phyloP scores from a whole-genome alignment of 2,329 filamentous ascomycete species.

The Fusarium mexicanum region DNA sequence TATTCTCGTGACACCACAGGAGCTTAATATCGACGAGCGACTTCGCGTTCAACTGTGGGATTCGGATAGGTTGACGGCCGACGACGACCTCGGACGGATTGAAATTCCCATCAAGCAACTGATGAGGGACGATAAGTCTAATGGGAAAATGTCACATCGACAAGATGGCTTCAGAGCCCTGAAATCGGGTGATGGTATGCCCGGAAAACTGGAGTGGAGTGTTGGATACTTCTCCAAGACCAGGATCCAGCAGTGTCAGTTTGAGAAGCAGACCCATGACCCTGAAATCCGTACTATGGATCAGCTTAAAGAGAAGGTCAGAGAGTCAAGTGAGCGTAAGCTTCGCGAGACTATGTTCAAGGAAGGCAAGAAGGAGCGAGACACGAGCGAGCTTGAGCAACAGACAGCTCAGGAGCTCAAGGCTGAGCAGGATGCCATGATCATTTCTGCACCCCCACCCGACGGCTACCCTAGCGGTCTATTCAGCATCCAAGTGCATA shows the following conservation, averaged over 20 bases:
- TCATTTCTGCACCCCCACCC: slow-evolving; percentile 73
- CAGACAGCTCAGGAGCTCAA: slow-evolving; percentile 75
- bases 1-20: slow-evolving; percentile 75
- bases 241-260: slow-evolving; percentile 68
- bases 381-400: slow-evolving; percentile 71
- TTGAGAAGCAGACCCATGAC: slow-evolving; percentile 69
- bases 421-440: slow-evolving; percentile 68
- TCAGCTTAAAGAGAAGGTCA: slow-evolving; percentile 67
- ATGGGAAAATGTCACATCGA: slow-evolving; percentile 69
- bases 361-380: slow-evolving; percentile 58
- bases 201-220: slow-evolving; percentile 74
- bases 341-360: slow-evolving; percentile 68
- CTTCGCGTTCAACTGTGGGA: slow-evolving; percentile 79
- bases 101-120: slow-evolving; percentile 73
- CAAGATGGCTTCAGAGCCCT: slow-evolving; percentile 73
- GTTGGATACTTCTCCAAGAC: slow-evolving; percentile 78
- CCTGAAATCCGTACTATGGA: slow-evolving; percentile 65
- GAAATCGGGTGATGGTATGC: slow-evolving; percentile 73
- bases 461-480: slow-evolving; percentile 71
- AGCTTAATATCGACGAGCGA: slow-evolving; percentile 76
- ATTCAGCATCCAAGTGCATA: slow-evolving; percentile 76
- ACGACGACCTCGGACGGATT: slow-evolving; percentile 79
- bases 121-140: slow-evolving; percentile 67
- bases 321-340: slow-evolving; percentile 65
- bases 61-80: slow-evolving; percentile 75